These are phyloP conservation scores for Wallacemonas sp. DNA, from an alignment of 208 protist species.

Conservation along the genomic window DNA sequence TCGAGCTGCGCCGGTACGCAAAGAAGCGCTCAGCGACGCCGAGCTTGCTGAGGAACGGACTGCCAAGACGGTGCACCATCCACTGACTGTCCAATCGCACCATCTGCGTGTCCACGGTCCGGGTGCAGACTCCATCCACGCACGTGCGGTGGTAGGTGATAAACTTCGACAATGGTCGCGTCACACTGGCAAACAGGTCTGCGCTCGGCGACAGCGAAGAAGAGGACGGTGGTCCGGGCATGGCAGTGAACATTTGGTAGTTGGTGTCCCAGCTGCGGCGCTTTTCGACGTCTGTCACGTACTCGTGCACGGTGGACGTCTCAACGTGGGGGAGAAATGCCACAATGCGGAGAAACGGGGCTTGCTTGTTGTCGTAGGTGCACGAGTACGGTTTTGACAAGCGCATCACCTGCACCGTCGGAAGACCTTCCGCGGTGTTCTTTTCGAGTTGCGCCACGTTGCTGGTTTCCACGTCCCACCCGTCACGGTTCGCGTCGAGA, in stretches of 20 bases:
- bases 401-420: constrained; percentile 12
- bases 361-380: constrained; percentile 9
- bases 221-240: not conserved
- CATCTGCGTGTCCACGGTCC: constrained; percentile 21
- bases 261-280: constrained; percentile 32
- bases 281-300: constrained; percentile 31
- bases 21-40: constrained; percentile 43
- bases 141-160: constrained; percentile 22
- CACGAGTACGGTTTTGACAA: not conserved
- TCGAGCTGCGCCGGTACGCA: constrained; percentile 24
- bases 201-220: not conserved
- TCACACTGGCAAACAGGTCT: not conserved
- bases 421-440: not conserved
- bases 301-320: constrained; percentile 25
- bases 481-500: constrained; percentile 20
- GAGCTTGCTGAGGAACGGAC: constrained; percentile 34
- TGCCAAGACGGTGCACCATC: constrained; percentile 37
- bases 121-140: constrained; percentile 24
- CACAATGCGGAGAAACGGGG: constrained; percentile 36
- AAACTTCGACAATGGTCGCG: not conserved
- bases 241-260: constrained; percentile 32
- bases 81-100: constrained; percentile 28
- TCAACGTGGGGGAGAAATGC: constrained; percentile 31
- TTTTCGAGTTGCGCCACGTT: constrained; percentile 2
- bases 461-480: constrained; percentile 27